These are phyloP conservation scores for Fraxinus xanthoxyloides DNA, from an alignment of 305 asterid species.

Conservation along the genomic window DNA sequence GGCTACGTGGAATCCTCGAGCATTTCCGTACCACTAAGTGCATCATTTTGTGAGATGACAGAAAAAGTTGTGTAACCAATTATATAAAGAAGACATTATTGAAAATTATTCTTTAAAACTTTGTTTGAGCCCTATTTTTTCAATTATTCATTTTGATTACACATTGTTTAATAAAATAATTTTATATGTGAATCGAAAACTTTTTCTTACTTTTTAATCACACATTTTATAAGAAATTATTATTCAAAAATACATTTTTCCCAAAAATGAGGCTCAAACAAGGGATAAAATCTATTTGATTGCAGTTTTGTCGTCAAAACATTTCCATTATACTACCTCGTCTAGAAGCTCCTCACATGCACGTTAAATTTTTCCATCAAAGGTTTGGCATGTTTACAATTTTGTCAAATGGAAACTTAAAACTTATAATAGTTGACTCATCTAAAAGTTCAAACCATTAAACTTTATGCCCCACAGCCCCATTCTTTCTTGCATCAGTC, in stretches of 20 bases:
- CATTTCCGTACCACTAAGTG: background rate
- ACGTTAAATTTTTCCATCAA: background rate
- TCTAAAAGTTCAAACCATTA: background rate
- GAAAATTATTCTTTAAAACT: background rate
- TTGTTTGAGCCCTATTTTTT: too few relatives aligned
- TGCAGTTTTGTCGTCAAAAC: background rate
- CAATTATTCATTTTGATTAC: too few relatives aligned
- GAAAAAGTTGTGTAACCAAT: background rate
- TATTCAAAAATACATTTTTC: too few relatives aligned
- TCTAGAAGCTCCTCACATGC: background rate
- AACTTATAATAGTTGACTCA: too few relatives aligned
- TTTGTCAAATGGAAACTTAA: too few relatives aligned
- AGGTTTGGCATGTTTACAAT: background rate
- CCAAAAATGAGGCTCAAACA: too few relatives aligned
- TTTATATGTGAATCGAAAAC: too few relatives aligned
- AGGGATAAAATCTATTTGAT: background rate
- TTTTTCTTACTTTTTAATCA: too few relatives aligned
- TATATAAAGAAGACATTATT: background rate
- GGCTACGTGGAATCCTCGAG: background rate
- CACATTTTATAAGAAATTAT: too few relatives aligned
- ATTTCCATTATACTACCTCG: background rate
- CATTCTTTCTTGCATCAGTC: background rate
- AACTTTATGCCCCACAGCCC: background rate
- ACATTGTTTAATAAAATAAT: too few relatives aligned
- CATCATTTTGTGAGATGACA: background rate